phyloP scores from a whole-genome alignment of 2,329 filamentous ascomycete species.

The Scedosporium apiospermum region DNA sequence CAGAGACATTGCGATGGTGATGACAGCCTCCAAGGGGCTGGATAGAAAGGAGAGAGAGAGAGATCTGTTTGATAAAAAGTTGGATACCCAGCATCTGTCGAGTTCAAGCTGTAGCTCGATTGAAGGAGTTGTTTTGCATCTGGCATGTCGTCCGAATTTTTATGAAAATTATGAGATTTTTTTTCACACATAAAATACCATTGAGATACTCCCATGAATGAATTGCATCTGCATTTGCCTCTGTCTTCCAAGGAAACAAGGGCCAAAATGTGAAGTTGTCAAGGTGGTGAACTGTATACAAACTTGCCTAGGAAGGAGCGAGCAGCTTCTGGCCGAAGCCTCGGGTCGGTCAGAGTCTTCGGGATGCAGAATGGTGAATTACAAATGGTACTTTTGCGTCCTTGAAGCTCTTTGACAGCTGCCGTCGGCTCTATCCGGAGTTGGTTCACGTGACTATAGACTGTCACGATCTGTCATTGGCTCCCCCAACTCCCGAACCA shows the following conservation, averaged over 20 bases:
- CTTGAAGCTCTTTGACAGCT: not conserved
- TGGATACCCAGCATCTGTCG: not conserved
- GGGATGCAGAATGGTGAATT: too few relatives aligned
- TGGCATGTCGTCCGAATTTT: not conserved
- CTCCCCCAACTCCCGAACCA: not conserved
- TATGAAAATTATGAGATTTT: not conserved
- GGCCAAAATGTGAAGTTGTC: too few relatives aligned
- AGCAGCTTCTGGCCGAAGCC: too few relatives aligned
- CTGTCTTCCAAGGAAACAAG: not conserved
- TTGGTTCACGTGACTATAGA: not conserved
- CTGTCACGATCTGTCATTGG: not conserved
- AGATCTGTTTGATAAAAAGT: not conserved
- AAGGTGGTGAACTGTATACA: too few relatives aligned
- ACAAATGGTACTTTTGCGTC: too few relatives aligned
- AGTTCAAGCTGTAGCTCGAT: not conserved
- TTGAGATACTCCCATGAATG: not conserved
- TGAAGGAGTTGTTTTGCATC: not conserved
- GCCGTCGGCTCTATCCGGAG: not conserved
- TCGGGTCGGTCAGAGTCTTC: too few relatives aligned
- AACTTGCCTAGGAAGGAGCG: too few relatives aligned
- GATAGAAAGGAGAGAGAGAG: too few relatives aligned
- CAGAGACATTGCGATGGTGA: too few relatives aligned
- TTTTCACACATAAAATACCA: not conserved
- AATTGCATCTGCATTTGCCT: not conserved
- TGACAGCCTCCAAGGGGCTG: too few relatives aligned